Evolutionary conservation across 192 early-diverging fungal genomes (phyloP).

Genomic region (Rhizoclosmatium globosum): DNA sequence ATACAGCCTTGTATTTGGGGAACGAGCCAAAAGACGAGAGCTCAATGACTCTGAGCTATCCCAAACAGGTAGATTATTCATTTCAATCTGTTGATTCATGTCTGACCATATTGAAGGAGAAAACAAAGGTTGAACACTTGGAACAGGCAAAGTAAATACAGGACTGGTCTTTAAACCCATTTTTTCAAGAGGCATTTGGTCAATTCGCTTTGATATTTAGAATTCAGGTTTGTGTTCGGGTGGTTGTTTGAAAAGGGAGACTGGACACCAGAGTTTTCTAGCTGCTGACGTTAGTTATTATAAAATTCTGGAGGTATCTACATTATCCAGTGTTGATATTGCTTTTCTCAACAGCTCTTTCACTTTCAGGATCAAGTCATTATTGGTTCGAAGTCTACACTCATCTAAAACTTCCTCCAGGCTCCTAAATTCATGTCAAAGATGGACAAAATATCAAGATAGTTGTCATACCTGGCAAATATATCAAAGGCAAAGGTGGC

Average conservation of each 20-base stretch:
- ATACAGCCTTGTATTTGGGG: background rate
- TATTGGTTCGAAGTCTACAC: background rate
- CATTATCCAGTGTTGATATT: background rate
- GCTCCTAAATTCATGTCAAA: background rate
- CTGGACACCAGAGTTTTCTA: too few species aligned
- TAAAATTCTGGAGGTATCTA: background rate
- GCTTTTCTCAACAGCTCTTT: conserved; percentile 3
- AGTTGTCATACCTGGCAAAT: too few species aligned
- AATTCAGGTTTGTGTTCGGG: too few species aligned
- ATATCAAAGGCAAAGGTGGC: too few species aligned
- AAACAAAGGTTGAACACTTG: background rate
- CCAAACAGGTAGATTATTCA: conserved; percentile 25
- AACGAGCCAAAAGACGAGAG: background rate
- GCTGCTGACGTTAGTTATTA: too few species aligned
- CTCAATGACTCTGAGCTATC: conserved; percentile 30
- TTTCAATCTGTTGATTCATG: background rate
- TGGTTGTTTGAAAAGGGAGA: too few species aligned
- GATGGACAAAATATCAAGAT: too few species aligned
- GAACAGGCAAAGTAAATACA: background rate
- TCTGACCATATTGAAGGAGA: too few species aligned
- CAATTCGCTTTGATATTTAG: too few species aligned
- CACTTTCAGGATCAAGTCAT: background rate
- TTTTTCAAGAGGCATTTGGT: too few species aligned
- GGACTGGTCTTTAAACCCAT: too few species aligned
- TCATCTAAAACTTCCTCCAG: conserved; percentile 16